Conservation (phyloP, 2,329 filamentous ascomycete genomes). For the Clarireedia sp. region DNA sequence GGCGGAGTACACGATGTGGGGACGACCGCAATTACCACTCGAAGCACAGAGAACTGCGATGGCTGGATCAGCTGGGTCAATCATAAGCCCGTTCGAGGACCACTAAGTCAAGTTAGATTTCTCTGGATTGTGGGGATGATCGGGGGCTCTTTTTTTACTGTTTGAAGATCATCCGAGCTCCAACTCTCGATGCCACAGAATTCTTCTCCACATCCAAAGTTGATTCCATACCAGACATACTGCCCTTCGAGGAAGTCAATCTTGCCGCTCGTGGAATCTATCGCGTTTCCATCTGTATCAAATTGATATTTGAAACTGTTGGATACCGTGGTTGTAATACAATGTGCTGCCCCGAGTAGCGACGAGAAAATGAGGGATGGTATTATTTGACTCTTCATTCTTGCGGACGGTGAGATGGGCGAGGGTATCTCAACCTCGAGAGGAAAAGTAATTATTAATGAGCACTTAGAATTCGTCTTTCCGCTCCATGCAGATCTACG, state of each 20-base stretch:
- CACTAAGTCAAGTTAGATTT: background rate
- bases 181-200: constrained; percentile 20
- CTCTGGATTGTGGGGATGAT: background rate
- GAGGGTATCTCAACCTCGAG: background rate
- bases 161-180: constrained; percentile 2
- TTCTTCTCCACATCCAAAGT: constrained; percentile 13
- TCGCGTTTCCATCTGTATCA: constrained; percentile 21
- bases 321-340: background rate
- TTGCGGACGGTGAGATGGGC: background rate
- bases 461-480: background rate
- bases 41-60: background rate
- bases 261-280: constrained; percentile 22
- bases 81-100: constrained; percentile 2
- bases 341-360: background rate
- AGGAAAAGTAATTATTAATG: background rate
- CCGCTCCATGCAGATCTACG: no score
- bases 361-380: background rate
- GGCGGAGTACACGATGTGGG: background rate
- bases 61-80: background rate
- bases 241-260: constrained; percentile 19
- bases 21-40: background rate
- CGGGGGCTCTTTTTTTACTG: background rate
- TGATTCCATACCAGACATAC: constrained; percentile 22
- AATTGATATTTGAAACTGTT: constrained; percentile 13
- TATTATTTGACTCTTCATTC: background rate